Base-by-base conservation (phyloP, 129 eudicot species). In the Pulicaria dysenterica region DNA sequence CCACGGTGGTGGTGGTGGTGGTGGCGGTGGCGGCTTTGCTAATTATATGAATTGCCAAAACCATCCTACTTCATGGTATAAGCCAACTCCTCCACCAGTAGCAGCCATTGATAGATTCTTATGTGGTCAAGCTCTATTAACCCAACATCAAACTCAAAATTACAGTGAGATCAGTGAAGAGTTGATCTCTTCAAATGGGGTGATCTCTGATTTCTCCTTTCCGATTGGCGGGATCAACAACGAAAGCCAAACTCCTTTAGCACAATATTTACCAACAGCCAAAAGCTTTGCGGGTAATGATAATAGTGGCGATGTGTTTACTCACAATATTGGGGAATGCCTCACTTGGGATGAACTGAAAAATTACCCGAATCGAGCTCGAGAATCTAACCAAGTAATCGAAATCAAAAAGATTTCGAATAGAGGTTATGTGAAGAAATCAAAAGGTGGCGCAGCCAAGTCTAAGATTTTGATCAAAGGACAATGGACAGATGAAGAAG, bases 401-500 rank as follows among this genome's bases (percentile, higher is more conserved):
- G 24, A 47, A 3, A 13, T 44, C 3, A 54, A 45, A n/a, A 40
- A 50, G 40, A 17, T 63, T 40, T 36, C 42, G 2, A 46, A 24
- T 24, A 2, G 36, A 37, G 42, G 38, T 49, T 73, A 4, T n/a
- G 70, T 24, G 39, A 82, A 64, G 54, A 71, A 64, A 72, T 44
- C 56, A 19, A 78, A 77, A 42, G 73, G 77, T 70, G 78, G 77
- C 6, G 45, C 10, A 4, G 77, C 45, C 8, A 15, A 53, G 1
- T 59, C 80, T 56, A 67, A 72, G 39, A 38, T 71, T 73, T 70
- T 85, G 71, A 88, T 85, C 80, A 89, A 89, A 62, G 96, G 96
- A 6, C 89, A 81, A 70, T 89, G 96, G 96, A 79, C 89, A 51
- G 89, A 76, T 37, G 91, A 89, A 65, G 96, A 89, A 74, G 96